Base-by-base conservation (phyloP, 345 rosid species). In the Euphorbia pulcherrima region DNA sequence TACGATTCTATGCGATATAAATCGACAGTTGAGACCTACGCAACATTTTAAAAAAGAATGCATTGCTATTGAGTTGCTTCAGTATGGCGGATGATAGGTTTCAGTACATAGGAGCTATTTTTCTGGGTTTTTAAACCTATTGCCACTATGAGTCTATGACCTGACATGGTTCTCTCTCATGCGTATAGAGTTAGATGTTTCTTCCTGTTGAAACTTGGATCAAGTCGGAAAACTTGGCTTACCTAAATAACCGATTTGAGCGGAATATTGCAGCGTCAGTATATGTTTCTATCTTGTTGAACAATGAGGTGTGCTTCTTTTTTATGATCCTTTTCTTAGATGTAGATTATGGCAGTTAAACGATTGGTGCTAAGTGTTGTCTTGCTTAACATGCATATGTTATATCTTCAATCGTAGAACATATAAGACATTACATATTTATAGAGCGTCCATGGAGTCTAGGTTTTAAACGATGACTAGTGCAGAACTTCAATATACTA, bases 1-100 rank as follows among this genome's bases (percentile, higher is more conserved):
- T 60, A 75, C 83, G 64, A 60, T 80, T 30, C 70, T 83, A 65
- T 65, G 64, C 61, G 72, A 69, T 61, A 69, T 89, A n/a, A 78
- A 74, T 60, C 55, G 62, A 72, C 83, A 81, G 30, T 70, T 72
- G 59, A 79, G 80, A 74, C 74, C 56, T 41, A 64, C 69, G 8
- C 56, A 65, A 64, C 55, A 63, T 72, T 41, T 50, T 57, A 47
- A 41, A 13, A 54, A 39, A 4, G 80, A 80, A 35, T 68, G 21
- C 35, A 39, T 4, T 54, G 47, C 47, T 16, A 41, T 41, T 7
- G 64, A 37, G 30, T 17, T 68, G 72, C 63, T 61, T 65, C 74
- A 62, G 64, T 68, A 37, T 62, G 58, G 60, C 35, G 77, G 24
- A 39, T 35, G 48, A 41, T 75, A 60, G 40, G n/a, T n/a, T n/a